Evolutionary conservation across 805 yeast genomes (phyloP), one percentile per base, ranked within the genome.

Genomic region (Osmozyma mogii): DNA sequence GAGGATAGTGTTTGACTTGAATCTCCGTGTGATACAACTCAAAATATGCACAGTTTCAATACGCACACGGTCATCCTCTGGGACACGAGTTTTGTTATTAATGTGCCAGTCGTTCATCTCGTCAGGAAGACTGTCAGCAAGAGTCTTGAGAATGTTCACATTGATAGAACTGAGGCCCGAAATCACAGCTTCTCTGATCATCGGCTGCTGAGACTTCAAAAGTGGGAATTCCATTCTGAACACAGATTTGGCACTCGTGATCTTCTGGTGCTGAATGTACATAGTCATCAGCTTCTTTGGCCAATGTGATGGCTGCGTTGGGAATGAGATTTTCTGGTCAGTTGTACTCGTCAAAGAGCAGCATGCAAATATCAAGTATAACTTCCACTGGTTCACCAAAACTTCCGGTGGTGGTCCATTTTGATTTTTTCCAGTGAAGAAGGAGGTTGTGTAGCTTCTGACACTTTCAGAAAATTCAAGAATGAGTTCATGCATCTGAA

Each of bases 321-420:
- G 74, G 20, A 70, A 61, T 14, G 70, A 60, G 4, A 85, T 55
- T 42, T 82, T 75, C 48, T 87, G 96, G 34, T 87, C 95, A 37
- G 74, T 82, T 0, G 96, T 87, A 0, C 94, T 74, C 0, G 98
- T 92, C 38, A 92, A 56, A 0, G 96, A 84, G 12, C 89, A 76
- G 47, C 97, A 89, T 0, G 95, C 96, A 34, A 87, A 92, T 25
- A 89, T 81, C 45, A 92, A 58, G 48, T 80, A 92, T 3, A 88
- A 63, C 53, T 83, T 82, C 95, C 95, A 85, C 50, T 85, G 95
- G 36, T 81, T 85, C 3, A 83, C 72, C 18, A 84, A 57, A 3
- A 74, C 64, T 45, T 84, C 94, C 0, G 89, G 82, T 2, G 78
- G 77, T 2, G 68, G 40, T 4, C 40, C 39, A 3, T 41, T 28